phyloP scores from a whole-genome alignment of 345 rosid genomes.

The Pelargonium nanum region DNA sequence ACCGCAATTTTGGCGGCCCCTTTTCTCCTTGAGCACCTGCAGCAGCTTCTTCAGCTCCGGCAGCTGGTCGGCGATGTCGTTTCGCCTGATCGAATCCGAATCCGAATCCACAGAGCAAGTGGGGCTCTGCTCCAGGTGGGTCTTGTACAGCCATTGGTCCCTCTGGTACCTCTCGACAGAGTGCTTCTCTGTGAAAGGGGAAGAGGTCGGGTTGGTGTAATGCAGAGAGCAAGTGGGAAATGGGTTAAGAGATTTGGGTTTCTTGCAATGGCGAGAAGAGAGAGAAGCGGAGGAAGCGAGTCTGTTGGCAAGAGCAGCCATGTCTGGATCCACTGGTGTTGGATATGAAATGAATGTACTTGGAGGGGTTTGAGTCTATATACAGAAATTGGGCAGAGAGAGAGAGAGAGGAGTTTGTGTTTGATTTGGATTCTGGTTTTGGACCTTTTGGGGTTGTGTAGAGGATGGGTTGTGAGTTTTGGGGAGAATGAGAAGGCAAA shows the following conservation, averaged over 20 bases:
- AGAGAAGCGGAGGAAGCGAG: slow-evolving; percentile 13
- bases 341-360: background rate
- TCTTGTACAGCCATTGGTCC: slow-evolving; percentile 54
- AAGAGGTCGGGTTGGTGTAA: slow-evolving; percentile 24
- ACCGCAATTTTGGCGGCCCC: slow-evolving; percentile 21
- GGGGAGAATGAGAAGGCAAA: slow-evolving; percentile 15
- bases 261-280: slow-evolving; percentile 10
- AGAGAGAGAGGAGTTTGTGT: background rate
- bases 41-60: slow-evolving; percentile 86
- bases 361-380: slow-evolving; percentile 8
- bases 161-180: slow-evolving; percentile 51
- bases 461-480: background rate
- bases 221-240: slow-evolving; percentile 22
- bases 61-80: slow-evolving; percentile 79
- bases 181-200: slow-evolving; percentile 68
- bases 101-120: slow-evolving; percentile 21
- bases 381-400: background rate
- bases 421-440: slow-evolving; percentile 3
- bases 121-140: slow-evolving; percentile 7
- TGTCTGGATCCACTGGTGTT: slow-evolving; percentile 1
- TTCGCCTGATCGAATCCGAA: slow-evolving; percentile 38
- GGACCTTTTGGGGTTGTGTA: background rate
- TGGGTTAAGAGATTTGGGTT: slow-evolving; percentile 10
- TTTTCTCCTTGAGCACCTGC: slow-evolving; percentile 56
- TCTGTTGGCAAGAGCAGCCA: slow-evolving; percentile 12